phyloP scores from a whole-genome alignment of 495 filamentous ascomycete genomes.

The Podospora sp. region DNA sequence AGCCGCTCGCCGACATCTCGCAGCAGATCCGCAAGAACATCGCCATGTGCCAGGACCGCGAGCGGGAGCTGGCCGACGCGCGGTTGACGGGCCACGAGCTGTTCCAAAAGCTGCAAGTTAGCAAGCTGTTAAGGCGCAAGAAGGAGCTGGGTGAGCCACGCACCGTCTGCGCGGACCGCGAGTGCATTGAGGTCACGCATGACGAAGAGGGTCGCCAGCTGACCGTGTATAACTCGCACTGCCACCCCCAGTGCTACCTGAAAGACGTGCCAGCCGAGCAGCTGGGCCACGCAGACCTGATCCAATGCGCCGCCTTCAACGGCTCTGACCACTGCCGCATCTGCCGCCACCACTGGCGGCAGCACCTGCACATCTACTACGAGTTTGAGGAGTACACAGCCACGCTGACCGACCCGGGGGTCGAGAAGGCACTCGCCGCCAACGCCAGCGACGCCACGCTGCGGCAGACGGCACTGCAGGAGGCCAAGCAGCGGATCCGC shows the following conservation, averaged over 20 bases:
- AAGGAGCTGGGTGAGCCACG: constrained; percentile 14
- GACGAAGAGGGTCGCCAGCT: constrained; percentile 8
- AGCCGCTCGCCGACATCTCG: constrained; percentile 41
- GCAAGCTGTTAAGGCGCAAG: not conserved
- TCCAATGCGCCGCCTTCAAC: constrained; percentile 12
- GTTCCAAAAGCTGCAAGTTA: constrained; percentile 22
- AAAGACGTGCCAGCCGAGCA: constrained; percentile 11
- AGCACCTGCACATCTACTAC: constrained; percentile 39
- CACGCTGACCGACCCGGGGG: constrained; percentile 27
- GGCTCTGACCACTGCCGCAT: constrained; percentile 5
- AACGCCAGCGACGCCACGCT: constrained; percentile 29
- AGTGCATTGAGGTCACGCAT: constrained; percentile 15
- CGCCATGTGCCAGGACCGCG: constrained; percentile 29
- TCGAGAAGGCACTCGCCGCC: constrained; percentile 29
- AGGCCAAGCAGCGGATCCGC: constrained; percentile 24
- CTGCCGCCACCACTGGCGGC: constrained; percentile 41
- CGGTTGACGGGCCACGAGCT: constrained; percentile 28
- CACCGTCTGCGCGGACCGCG: constrained; percentile 14
- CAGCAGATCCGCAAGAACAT: constrained; percentile 37
- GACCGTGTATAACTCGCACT: constrained; percentile 21
- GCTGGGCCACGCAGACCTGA: constrained; percentile 10
- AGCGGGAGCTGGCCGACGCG: constrained; percentile 23
- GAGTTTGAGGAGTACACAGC: constrained; percentile 31
- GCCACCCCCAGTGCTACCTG: constrained; percentile 20
- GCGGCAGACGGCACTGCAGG: constrained; percentile 27